Base-by-base conservation (phyloP, 2,329 filamentous ascomycete species). In the Fonsecaea nubica region DNA sequence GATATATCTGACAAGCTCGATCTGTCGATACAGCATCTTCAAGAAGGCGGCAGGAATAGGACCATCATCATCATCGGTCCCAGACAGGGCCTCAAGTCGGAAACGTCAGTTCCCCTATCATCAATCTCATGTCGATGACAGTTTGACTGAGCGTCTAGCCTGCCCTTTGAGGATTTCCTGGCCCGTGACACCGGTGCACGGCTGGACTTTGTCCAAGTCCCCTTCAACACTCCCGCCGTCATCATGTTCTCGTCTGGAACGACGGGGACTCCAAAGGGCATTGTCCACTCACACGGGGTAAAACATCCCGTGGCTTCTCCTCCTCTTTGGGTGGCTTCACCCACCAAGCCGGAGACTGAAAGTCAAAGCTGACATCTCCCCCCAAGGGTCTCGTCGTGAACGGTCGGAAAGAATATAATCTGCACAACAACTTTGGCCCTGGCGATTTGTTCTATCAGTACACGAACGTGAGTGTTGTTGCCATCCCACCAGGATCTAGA, bases 151-250 rank as follows among this genome's bases (percentile, higher is more conserved):
- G 18, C 35, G 35, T 32, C 2, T 36, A 58, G 35, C 25, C 18
- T 10, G 6, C 15, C 55, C 35, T 58, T 54, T 18, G 50, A 54
- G 25, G 25, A 45, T 8, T 45, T 45, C 55, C 10, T 58, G 21
- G 4, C 36, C 38, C 55, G 7, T 15, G 35, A 40, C 18, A 40
- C 7, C 54, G 54, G 54, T 15, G 33, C 21, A 25, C 18, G 6
- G 15, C 15, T 60, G 21, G 38, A 55, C 15, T 89, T 92, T 66
- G 84, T 85, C 42, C 83, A 87, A 48, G 79, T 92, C 6, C 83
- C 77, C 0, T 94, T 93, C 75, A 82, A 88, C 42, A 90, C 93
- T 67, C 91, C 92, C 0, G 89, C 91, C 77, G 79, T 93, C 33
- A 85, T 66, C 36, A 59, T 66, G 55, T 66, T 63, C 61, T 64